A percentile compares a stretch with the other conserved stretches of the same genome.
Evolutionary conservation across 2,329 filamentous ascomycete genomes (phyloP).

Genomic region (Fusarium tuaranense): DNA sequence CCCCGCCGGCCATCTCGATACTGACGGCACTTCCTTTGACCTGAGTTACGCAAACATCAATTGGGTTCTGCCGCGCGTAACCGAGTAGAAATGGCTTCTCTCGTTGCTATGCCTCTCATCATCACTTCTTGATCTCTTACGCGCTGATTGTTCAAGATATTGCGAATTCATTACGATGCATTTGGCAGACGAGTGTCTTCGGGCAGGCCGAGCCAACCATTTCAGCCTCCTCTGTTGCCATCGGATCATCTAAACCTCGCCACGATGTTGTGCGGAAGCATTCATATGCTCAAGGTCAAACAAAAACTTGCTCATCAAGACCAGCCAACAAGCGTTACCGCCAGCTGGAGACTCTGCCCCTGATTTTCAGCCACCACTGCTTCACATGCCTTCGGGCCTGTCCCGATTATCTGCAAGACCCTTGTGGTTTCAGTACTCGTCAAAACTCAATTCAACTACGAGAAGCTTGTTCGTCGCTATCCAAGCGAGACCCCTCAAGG

Average conservation of each 20-base stretch:
- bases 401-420: neutral
- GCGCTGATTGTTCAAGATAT: neutral
- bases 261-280: neutral
- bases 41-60: neutral
- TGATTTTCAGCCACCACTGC: neutral
- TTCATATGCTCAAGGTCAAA: neutral
- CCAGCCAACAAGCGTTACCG: neutral
- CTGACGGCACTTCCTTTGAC: neutral
- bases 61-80: neutral
- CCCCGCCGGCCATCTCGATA: neutral
- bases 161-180: neutral
- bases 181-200: neutral
- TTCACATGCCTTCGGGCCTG: neutral
- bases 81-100: neutral
- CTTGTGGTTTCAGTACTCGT: neutral
- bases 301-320: neutral
- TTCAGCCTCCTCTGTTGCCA: neutral
- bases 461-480: neutral
- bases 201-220: conserved; percentile 21
- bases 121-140: neutral
- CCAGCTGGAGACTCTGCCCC: neutral
- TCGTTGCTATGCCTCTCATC: neutral
- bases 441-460: neutral
- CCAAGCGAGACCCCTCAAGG: neutral
- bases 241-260: neutral